Evolutionary conservation across 352 stramenopile species (phyloP), one percentile per base, ranked within the genome.

Genomic region (Globisporangium cystogenes): DNA sequence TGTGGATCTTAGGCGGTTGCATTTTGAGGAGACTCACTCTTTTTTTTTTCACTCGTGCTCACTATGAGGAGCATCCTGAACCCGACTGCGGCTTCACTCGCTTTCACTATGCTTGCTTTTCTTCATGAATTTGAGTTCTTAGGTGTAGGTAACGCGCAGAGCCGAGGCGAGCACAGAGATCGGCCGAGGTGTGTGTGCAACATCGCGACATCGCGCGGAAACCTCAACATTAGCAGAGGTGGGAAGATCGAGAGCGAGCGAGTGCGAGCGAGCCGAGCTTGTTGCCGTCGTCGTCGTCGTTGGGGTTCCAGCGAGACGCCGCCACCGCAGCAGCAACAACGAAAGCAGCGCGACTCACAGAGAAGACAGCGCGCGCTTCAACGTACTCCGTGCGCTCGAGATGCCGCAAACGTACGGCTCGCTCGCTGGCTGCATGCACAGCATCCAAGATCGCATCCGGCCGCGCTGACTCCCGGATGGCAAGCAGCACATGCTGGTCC

Each of bases 71-170:
- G 39, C 21, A 26, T 44, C 21, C 37, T n/a, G 39, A 21, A 44
- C 7, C 39, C 39, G 15, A 44, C 11, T 16, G 20, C 26, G 39
- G 39, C 39, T 7, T 18, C 7, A 29, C 40, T 45, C 27, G 40
- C 40, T 11, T 27, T 27, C 40, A 27, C n/a, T 45, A 45, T 45
- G 40, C 1, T n/a, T n/a, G n/a, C n/a, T n/a, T n/a, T n/a, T n/a
- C n/a, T n/a, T n/a, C n/a, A n/a, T n/a, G n/a, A n/a, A n/a, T n/a
- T n/a, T n/a, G n/a, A n/a, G n/a, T 45, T 45, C 21, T 27, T 45
- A 45, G 40, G 40, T 45, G 40, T 45, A 45, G 40, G 40, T 45
- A 45, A 45, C 40, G 40, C 40, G 40, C 40, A 45, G 40, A 45
- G 27, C 16, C 40, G 21, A 45, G 40, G 20, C 40, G n/a, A n/a